These are phyloP conservation scores for Sporobolomyces pararoseus DNA, from an alignment of 768 basidiomycete species.

Conservation along the genomic window DNA sequence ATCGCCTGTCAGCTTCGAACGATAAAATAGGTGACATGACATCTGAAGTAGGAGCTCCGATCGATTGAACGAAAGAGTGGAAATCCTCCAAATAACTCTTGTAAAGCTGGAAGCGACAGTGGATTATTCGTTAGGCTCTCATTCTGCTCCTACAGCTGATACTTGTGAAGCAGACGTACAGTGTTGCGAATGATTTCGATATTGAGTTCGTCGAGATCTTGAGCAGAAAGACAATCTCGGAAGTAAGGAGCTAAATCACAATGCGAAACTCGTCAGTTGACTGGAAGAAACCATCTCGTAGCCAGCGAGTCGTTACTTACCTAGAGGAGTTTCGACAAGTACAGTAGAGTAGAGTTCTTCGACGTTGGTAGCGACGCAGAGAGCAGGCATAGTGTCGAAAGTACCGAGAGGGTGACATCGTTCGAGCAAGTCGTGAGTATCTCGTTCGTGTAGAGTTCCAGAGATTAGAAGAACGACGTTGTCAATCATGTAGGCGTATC, in stretches of 20 bases:
- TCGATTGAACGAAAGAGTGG: slow-evolving; percentile 69
- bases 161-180: background rate
- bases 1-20: slow-evolving; percentile 94
- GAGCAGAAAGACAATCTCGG: slow-evolving; percentile 87
- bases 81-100: slow-evolving; percentile 99
- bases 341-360: slow-evolving; percentile 97
- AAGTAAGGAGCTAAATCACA: slow-evolving; percentile 76
- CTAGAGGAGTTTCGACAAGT: slow-evolving; percentile 92
- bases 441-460: slow-evolving; percentile 91
- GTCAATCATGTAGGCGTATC: slow-evolving; percentile 99
- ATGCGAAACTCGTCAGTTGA: background rate
- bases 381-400: slow-evolving; percentile 96
- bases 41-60: slow-evolving; percentile 80
- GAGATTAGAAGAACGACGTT: slow-evolving; percentile 94
- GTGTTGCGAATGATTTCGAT: slow-evolving; percentile 99
- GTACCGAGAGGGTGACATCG: slow-evolving; percentile 95
- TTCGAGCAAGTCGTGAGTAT: slow-evolving; percentile 92
- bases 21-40: slow-evolving; percentile 87
- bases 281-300: background rate
- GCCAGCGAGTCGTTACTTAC: slow-evolving; percentile 55
- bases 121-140: too few species aligned
- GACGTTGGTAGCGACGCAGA: slow-evolving; percentile 98
- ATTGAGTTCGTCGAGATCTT: slow-evolving; percentile 95
- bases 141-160: background rate
- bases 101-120: slow-evolving; percentile 77